phyloP scores from a whole-genome alignment of 768 basidiomycete genomes.

The Exidia glandulosa region DNA sequence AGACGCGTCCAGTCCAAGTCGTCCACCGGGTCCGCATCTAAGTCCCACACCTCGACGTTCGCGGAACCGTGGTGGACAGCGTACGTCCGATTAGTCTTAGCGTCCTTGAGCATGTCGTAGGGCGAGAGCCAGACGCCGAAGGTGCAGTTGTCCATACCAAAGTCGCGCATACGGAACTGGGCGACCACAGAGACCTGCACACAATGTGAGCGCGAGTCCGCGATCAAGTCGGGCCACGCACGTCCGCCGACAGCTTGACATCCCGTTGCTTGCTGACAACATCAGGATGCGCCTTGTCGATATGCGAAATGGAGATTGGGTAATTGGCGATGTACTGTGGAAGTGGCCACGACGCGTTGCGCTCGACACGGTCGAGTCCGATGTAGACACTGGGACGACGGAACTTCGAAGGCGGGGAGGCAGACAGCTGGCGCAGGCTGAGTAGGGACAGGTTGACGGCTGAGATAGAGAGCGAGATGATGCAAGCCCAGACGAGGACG shows the following conservation, averaged over 20 bases:
- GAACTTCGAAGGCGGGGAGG: neutral
- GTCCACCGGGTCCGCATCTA: neutral
- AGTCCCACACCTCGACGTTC: neutral
- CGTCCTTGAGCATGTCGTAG: neutral
- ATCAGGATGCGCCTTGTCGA: neutral
- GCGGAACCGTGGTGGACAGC: neutral
- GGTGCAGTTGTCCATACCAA: neutral
- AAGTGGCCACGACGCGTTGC: neutral
- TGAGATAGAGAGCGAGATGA: neutral
- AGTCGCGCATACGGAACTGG: neutral
- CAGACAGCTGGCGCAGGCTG: neutral
- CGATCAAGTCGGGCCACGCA: conserved; percentile 12
- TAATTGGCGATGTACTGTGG: neutral
- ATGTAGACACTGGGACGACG: neutral
- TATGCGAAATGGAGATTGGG: neutral
- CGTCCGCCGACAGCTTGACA: conserved; percentile 20
- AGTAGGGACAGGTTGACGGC: neutral
- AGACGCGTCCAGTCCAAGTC: neutral
- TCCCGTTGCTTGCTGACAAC: conserved; percentile 4
- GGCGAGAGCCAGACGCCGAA: neutral
- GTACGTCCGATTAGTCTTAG: neutral
- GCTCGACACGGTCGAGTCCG: neutral
- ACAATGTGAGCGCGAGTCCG: neutral
- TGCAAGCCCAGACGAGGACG: neutral
- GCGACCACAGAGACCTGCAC: neutral